Evolutionary conservation across 768 basidiomycete species (phyloP).

Genomic region (Boletus edulis): DNA sequence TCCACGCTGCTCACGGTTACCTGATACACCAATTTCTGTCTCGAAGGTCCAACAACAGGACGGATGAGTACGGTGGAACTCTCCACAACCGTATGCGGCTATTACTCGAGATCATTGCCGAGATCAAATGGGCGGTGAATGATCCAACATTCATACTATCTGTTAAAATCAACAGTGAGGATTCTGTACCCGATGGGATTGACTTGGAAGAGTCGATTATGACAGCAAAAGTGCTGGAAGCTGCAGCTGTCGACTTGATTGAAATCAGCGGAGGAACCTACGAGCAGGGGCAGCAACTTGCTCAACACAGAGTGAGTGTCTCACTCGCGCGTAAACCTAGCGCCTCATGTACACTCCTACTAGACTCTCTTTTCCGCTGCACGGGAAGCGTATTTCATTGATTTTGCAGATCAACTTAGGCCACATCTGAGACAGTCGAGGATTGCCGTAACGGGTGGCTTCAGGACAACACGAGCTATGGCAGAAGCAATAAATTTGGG

Average conservation of each 20-base stretch:
- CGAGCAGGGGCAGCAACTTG: slow-evolving; percentile 16
- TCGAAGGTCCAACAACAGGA: slow-evolving; percentile 42
- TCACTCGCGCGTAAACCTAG: background rate
- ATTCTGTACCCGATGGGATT: slow-evolving; percentile 30
- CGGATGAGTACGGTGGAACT: slow-evolving; percentile 57
- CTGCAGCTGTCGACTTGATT: slow-evolving; percentile 36
- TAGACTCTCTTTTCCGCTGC: slow-evolving; percentile 12
- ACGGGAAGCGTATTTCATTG: slow-evolving; percentile 31
- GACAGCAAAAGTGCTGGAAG: slow-evolving; percentile 34
- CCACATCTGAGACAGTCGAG: slow-evolving; percentile 25
- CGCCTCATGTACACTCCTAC: background rate
- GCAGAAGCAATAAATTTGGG: slow-evolving; percentile 23
- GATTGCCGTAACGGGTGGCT: slow-evolving; percentile 32
- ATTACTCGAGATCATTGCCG: slow-evolving; percentile 43
- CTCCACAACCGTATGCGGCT: slow-evolving; percentile 52
- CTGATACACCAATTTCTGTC: slow-evolving; percentile 50
- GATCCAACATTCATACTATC: slow-evolving; percentile 30
- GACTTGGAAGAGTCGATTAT: slow-evolving; percentile 30
- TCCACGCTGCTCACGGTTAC: slow-evolving; percentile 46
- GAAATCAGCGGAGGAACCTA: slow-evolving; percentile 42
- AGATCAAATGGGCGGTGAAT: slow-evolving; percentile 39
- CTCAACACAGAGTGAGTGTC: slow-evolving; percentile 10
- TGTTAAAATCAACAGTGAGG: slow-evolving; percentile 34
- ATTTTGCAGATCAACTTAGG: slow-evolving; percentile 28
- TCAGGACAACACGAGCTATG: slow-evolving; percentile 29